A percentile compares a stretch with the other conserved stretches of the same genome.
Evolutionary conservation across 495 filamentous ascomycete genomes (phyloP).

Genomic region (Lepraria neglecta): DNA sequence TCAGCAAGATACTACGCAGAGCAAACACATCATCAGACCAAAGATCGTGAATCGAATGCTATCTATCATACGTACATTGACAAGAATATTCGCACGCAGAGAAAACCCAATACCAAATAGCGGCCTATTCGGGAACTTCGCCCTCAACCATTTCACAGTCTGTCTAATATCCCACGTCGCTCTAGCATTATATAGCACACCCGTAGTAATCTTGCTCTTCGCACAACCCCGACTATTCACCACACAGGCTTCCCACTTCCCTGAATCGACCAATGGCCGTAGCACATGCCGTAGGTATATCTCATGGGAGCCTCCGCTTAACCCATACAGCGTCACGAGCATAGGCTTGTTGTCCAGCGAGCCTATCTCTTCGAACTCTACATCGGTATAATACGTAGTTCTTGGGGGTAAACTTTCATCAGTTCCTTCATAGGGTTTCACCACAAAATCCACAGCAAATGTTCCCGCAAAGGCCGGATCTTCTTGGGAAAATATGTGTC

Average conservation of each 20-base stretch:
- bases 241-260: constrained; percentile 78
- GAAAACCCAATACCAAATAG: constrained; percentile 85
- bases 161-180: constrained; percentile 91
- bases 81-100: constrained; percentile 86
- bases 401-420: constrained; percentile 62
- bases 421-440: constrained; percentile 42
- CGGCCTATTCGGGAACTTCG: constrained; percentile 79
- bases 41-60: constrained; percentile 8
- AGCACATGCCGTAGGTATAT: constrained; percentile 77
- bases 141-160: constrained; percentile 67
- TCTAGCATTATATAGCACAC: constrained; percentile 86
- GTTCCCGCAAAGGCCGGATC: constrained; percentile 62
- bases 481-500: constrained; percentile 67
- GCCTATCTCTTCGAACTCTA: constrained; percentile 54
- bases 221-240: constrained; percentile 88
- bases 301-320: constrained; percentile 87
- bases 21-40: constrained; percentile 15
- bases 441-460: constrained; percentile 84
- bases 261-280: constrained; percentile 58
- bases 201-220: constrained; percentile 71
- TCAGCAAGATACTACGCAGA: constrained; percentile 76
- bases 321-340: constrained; percentile 83
- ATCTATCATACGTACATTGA: constrained; percentile 62
- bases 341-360: constrained; percentile 74
- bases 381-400: constrained; percentile 65